These are phyloP conservation scores for Rhododendron griersonianum DNA, from an alignment of 148 eudicot species.

Conservation along the genomic window DNA sequence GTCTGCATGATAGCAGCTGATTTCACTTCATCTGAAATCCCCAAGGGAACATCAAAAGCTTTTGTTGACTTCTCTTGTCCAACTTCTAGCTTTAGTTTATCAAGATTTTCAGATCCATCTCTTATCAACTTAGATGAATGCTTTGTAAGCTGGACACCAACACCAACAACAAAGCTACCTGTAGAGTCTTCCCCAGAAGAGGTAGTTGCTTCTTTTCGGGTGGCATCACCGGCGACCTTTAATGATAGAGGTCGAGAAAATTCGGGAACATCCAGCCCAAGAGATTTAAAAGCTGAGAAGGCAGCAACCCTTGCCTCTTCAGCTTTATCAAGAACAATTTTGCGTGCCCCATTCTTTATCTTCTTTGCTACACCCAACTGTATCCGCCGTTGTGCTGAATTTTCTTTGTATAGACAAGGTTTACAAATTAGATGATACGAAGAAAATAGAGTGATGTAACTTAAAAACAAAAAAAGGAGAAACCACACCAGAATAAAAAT, in stretches of 20 bases:
- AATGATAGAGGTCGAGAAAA: slow-evolving; percentile 49
- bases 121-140: slow-evolving; percentile 16
- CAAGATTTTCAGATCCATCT: slow-evolving; percentile 11
- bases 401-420: slow-evolving; percentile 20
- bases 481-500: not conserved
- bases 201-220: slow-evolving; percentile 36
- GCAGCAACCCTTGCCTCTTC: slow-evolving; percentile 96
- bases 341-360: slow-evolving; percentile 91
- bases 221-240: slow-evolving; percentile 19
- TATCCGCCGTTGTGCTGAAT: slow-evolving; percentile 62
- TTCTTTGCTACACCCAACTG: slow-evolving; percentile 91
- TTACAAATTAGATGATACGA: slow-evolving; percentile 8
- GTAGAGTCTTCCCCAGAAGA: slow-evolving; percentile 49
- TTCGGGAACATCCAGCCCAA: slow-evolving; percentile 78
- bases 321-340: slow-evolving; percentile 94
- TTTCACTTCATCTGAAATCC: slow-evolving; percentile 25
- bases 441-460: not conserved
- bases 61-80: slow-evolving; percentile 31
- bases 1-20: slow-evolving; percentile 19
- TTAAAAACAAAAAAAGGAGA: not conserved
- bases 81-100: slow-evolving; percentile 21
- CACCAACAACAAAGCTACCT: slow-evolving; percentile 25
- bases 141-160: slow-evolving; percentile 27
- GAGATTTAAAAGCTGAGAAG: slow-evolving; percentile 91
- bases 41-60: slow-evolving; percentile 22